Conservation (phyloP, 2,329 filamentous ascomycete genomes). For the Pseudocercospora vitis region DNA sequence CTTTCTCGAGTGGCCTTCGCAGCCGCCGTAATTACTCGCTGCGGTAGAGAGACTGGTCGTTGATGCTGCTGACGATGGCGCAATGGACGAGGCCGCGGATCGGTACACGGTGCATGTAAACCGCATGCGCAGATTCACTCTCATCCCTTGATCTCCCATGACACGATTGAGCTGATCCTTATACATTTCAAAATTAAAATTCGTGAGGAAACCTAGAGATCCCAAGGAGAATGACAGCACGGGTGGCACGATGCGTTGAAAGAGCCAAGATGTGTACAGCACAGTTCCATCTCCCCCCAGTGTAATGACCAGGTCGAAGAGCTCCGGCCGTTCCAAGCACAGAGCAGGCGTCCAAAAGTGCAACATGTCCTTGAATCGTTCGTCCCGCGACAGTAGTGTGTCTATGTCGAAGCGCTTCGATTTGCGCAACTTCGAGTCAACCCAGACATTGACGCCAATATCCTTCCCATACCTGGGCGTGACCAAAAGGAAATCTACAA, state of each 20-base stretch:
- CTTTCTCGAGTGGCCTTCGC: conserved; percentile 52
- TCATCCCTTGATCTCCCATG: conserved; percentile 94
- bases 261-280: conserved; percentile 87
- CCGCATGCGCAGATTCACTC: conserved; percentile 95
- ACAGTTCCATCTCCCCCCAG: conserved; percentile 86
- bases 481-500: conserved; percentile 81
- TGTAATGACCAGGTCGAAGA: conserved; percentile 90
- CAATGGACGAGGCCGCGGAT: conserved; percentile 45
- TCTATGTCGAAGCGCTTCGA: conserved; percentile 84
- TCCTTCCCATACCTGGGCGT: conserved; percentile 88
- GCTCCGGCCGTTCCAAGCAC: conserved; percentile 90
- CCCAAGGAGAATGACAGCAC: conserved; percentile 82
- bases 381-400: conserved; percentile 70
- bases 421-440: conserved; percentile 88
- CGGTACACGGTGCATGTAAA: conserved; percentile 98
- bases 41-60: conserved; percentile 36
- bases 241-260: conserved; percentile 82
- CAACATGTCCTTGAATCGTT: conserved; percentile 78
- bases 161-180: conserved; percentile 81
- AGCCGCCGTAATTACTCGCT: conserved; percentile 17
- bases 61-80: conserved; percentile 28
- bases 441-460: conserved; percentile 92
- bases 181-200: conserved; percentile 84
- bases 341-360: conserved; percentile 96
- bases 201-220: conserved; percentile 84